phyloP scores from a whole-genome alignment of 2,329 filamentous ascomycete genomes.

The Claviceps fusiformis region DNA sequence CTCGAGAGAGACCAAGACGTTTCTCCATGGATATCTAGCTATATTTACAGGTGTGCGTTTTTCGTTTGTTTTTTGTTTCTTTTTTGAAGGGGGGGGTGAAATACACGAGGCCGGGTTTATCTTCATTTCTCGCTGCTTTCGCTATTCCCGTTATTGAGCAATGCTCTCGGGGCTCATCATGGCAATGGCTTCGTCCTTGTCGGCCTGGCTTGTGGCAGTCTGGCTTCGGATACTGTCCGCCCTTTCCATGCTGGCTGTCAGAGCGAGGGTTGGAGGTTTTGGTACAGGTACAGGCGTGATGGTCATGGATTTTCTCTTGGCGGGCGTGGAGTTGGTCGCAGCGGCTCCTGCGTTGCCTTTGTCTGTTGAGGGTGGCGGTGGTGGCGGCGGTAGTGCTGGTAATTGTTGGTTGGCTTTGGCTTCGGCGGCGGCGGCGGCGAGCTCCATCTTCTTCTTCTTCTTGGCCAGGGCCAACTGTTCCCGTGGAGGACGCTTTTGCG shows the following conservation, averaged over 20 bases:
- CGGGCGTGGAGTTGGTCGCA: conserved; percentile 13
- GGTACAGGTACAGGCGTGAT: conserved; percentile 22
- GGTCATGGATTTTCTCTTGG: conserved; percentile 38
- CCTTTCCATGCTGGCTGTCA: conserved; percentile 41
- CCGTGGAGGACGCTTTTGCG: conserved; percentile 68
- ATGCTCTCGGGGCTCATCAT: conserved; percentile 83
- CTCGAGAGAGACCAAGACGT: not conserved
- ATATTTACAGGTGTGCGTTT: not conserved
- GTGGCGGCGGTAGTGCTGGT: not conserved
- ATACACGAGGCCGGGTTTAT: not conserved
- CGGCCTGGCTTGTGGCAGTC: conserved; percentile 48
- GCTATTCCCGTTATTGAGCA: conserved; percentile 21
- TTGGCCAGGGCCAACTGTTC: conserved; percentile 75
- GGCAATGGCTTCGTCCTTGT: conserved; percentile 54
- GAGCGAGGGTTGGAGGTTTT: conserved; percentile 26
- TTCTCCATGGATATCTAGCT: not conserved
- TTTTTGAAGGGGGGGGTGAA: not conserved
- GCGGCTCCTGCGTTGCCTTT: not conserved
- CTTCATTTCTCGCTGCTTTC: not conserved
- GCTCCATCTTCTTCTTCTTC: conserved; percentile 70
- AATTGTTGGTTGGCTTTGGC: conserved; percentile 22
- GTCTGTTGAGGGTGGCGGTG: not conserved
- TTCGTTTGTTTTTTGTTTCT: not conserved
- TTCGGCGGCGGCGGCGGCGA: conserved; percentile 35
- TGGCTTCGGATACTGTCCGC: conserved; percentile 44